phyloP scores from a whole-genome alignment of 257 asterid species.

The Solanum okadae region DNA sequence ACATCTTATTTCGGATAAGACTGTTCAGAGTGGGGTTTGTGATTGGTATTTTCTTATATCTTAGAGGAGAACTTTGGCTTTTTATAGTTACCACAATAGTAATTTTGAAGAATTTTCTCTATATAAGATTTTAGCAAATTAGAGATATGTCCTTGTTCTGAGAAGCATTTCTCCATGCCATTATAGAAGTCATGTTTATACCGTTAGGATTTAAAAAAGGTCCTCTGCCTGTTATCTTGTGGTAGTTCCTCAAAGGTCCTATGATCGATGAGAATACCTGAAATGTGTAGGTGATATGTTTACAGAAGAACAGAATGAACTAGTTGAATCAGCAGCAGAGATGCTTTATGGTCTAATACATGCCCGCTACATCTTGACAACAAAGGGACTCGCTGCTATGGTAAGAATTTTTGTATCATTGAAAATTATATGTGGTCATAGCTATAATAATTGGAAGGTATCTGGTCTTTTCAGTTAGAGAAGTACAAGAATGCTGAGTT shows the following conservation, averaged over 20 bases:
- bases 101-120: background rate
- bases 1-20: background rate
- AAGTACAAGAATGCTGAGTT: constrained; percentile 63
- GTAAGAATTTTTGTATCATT: constrained; percentile 21
- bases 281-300: constrained; percentile 43
- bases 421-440: background rate
- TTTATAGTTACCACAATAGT: background rate
- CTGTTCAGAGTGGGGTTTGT: background rate
- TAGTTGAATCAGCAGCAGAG: constrained; percentile 62
- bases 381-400: constrained; percentile 58
- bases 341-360: constrained; percentile 59
- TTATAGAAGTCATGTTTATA: background rate
- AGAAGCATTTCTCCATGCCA: background rate
- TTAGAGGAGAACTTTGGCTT: background rate
- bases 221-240: background rate
- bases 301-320: constrained; percentile 51
- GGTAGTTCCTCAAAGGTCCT: background rate
- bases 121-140: background rate
- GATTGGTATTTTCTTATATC: background rate
- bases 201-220: background rate
- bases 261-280: constrained; percentile 13
- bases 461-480: constrained; percentile 34
- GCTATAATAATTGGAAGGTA: constrained; percentile 10
- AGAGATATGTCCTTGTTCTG: background rate
- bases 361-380: constrained; percentile 52